A percentile compares a stretch with the other conserved stretches of the same genome.
These are phyloP conservation scores for Paracoccidioides brasiliensis DNA, from an alignment of 2,329 filamentous ascomycete genomes.

Conservation along the genomic window DNA sequence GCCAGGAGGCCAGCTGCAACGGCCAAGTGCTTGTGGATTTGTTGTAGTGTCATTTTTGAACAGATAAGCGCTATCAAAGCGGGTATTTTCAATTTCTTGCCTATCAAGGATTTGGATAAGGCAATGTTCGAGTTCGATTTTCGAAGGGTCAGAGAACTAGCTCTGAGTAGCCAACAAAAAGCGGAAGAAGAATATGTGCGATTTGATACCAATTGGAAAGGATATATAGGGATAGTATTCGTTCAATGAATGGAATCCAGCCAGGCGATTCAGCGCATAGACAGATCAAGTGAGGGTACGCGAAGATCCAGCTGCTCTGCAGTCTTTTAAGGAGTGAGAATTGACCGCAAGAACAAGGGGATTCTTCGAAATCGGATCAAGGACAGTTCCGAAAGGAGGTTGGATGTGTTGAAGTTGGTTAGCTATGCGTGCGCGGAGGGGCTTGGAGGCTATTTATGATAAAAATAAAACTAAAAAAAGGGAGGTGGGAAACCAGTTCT, in stretches of 20 bases:
- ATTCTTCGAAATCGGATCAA: not conserved
- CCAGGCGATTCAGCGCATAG: slow-evolving; percentile 4
- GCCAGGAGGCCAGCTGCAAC: slow-evolving; percentile 11
- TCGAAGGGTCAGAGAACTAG: not conserved
- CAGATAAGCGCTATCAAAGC: slow-evolving; percentile 3
- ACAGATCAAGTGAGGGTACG: not conserved
- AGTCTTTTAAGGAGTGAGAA: not conserved
- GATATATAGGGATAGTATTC: not conserved
- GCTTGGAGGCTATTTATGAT: not conserved
- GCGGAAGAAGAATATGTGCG: not conserved
- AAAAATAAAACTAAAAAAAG: too few relatives aligned
- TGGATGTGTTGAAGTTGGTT: not conserved
- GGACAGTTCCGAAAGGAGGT: not conserved
- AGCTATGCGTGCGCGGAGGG: not conserved
- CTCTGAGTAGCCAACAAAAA: not conserved
- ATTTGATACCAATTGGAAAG: not conserved
- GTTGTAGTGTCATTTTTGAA: slow-evolving; percentile 10
- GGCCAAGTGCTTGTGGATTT: slow-evolving; percentile 11
- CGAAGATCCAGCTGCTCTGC: not conserved
- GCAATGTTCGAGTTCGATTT: not conserved
- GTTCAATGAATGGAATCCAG: slow-evolving; percentile 6
- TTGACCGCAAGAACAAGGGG: not conserved
- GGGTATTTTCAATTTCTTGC: not conserved
- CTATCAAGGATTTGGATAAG: not conserved
- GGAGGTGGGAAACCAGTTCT: not conserved